Conservation (phyloP, 164 flowering plant species). For the Dillenia suffruticosa region DNA sequence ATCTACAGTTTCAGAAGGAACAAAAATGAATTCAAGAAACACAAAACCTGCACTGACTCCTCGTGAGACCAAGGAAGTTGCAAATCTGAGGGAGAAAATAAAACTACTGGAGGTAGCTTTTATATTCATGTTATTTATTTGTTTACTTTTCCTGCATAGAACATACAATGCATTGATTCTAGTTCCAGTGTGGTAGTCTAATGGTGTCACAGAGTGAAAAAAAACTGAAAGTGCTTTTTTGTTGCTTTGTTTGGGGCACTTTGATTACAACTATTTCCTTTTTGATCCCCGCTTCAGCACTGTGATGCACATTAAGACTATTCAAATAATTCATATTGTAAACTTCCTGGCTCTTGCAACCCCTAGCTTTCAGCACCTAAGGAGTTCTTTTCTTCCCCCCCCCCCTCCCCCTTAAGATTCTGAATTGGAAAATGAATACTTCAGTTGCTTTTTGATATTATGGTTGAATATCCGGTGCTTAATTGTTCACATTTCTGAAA, state of each 20-base stretch:
- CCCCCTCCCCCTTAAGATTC: neutral
- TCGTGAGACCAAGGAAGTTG: slow-evolving; percentile 48
- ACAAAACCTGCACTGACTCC: slow-evolving; percentile 27
- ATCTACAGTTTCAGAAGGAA: slow-evolving; percentile 25
- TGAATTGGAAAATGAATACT: neutral
- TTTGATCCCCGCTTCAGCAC: too few species aligned
- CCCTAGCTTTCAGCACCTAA: too few species aligned
- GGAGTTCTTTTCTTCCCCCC: too few species aligned
- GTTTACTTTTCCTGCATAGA: neutral
- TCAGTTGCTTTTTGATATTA: neutral
- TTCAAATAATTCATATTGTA: too few species aligned
- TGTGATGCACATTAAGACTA: too few species aligned
- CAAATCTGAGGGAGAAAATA: slow-evolving; percentile 54
- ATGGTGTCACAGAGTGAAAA: too few species aligned
- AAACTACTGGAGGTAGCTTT: slow-evolving; percentile 64
- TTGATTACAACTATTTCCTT: too few species aligned
- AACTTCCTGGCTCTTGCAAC: too few species aligned
- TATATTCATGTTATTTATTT: neutral
- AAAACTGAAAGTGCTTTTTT: too few species aligned
- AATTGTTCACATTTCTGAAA: neutral
- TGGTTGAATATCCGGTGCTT: slow-evolving; percentile 1
- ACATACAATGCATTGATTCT: neutral
- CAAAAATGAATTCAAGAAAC: slow-evolving; percentile 27
- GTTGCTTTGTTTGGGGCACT: too few species aligned
- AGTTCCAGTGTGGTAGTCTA: too few species aligned